phyloP scores from a whole-genome alignment of 2,329 filamentous ascomycete species.

The Ploettnerulaceae sp. region DNA sequence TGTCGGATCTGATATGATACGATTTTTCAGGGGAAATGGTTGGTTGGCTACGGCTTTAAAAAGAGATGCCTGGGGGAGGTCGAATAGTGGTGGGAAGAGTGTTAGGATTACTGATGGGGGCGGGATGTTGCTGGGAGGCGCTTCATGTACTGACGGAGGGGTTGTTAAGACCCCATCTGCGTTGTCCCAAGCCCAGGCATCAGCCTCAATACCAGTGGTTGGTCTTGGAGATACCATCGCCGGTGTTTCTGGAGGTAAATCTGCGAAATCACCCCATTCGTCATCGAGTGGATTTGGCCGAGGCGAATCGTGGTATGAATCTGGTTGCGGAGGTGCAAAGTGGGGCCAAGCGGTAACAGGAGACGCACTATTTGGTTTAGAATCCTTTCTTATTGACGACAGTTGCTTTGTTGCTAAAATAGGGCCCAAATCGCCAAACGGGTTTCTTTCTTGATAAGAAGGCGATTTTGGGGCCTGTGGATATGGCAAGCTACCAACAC shows the following conservation, averaged over 20 bases:
- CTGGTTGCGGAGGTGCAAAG: constrained; percentile 21
- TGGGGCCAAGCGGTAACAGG: constrained; percentile 33
- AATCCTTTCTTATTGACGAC: constrained; percentile 32
- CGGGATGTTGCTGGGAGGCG: constrained; percentile 66
- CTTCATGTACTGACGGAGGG: constrained; percentile 7
- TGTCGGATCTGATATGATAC: constrained; percentile 57
- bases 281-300: constrained; percentile 38
- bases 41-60: constrained; percentile 61
- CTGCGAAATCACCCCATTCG: constrained; percentile 51
- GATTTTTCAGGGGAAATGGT: constrained; percentile 52
- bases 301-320: constrained; percentile 28
- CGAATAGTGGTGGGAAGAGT: constrained; percentile 67
- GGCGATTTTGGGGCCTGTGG: constrained; percentile 47
- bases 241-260: constrained; percentile 33
- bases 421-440: constrained; percentile 43
- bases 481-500: constrained; percentile 35
- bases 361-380: constrained; percentile 32
- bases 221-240: constrained; percentile 12
- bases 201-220: constrained; percentile 21
- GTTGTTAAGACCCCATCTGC: constrained; percentile 24
- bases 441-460: constrained; percentile 49
- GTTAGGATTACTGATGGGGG: constrained; percentile 80
- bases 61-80: constrained; percentile 57
- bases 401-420: constrained; percentile 40
- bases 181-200: constrained; percentile 34